Evolutionary conservation across 768 basidiomycete genomes (phyloP).

Genomic region (Crepidotus variabilis): DNA sequence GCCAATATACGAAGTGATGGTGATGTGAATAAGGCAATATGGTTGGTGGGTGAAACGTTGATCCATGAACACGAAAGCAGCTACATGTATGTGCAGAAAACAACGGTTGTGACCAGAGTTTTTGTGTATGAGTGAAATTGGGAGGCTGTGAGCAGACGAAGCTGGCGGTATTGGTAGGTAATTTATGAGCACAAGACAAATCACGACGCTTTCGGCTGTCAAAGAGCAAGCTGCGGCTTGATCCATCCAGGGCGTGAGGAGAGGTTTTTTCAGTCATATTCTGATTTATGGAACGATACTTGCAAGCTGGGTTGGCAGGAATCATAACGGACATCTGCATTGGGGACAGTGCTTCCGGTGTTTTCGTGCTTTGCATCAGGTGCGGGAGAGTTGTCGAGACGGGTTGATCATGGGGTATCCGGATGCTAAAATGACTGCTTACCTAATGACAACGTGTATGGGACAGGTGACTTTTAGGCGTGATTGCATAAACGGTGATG

Average conservation of each 20-base stretch:
- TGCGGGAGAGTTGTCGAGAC: background rate
- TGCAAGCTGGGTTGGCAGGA: background rate
- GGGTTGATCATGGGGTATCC: slow-evolving; percentile 1
- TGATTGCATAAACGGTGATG: background rate
- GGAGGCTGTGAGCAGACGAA: no score
- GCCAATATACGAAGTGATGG: background rate
- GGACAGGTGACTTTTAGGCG: background rate
- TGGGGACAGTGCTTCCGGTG: background rate
- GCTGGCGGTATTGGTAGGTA: background rate
- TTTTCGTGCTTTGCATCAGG: background rate
- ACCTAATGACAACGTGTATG: slow-evolving; percentile 1
- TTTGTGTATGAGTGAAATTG: background rate
- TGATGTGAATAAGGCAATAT: background rate
- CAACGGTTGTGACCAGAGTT: no score
- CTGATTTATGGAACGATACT: background rate
- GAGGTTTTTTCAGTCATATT: background rate
- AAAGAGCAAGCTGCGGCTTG: background rate
- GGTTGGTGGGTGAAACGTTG: background rate
- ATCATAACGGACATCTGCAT: background rate
- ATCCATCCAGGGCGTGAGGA: background rate
- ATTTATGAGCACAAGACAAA: background rate
- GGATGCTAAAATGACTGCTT: background rate
- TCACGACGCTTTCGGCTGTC: background rate
- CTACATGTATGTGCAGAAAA: background rate
- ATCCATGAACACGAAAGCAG: background rate